Conservation (phyloP, 73 alveolate species). For the Effrenium voratum region DNA sequence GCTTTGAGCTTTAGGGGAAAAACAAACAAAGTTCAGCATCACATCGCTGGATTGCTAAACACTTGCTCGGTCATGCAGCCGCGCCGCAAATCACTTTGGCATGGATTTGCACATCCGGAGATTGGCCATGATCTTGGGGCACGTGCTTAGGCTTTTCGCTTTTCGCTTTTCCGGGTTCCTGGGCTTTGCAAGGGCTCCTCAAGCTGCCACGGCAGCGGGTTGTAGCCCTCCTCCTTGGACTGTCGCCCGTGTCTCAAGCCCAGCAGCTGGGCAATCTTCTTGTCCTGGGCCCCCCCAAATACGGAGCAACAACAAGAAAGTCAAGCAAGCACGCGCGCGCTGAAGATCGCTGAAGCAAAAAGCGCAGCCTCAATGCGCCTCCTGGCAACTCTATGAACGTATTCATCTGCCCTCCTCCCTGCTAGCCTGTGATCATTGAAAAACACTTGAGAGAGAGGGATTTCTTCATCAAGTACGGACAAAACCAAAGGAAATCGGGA, state of each 20-base stretch:
- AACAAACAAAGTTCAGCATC: too few relatives aligned
- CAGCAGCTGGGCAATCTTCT: conserved; percentile 32
- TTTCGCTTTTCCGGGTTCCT: too few relatives aligned
- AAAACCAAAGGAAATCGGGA: too few relatives aligned
- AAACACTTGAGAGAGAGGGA: background rate
- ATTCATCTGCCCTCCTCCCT: background rate
- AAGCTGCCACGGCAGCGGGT: background rate
- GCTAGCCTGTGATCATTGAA: background rate
- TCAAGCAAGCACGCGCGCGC: background rate
- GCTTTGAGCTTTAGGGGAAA: too few relatives aligned
- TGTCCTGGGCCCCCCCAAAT: background rate
- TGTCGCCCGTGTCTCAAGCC: conserved; percentile 37
- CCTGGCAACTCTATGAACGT: too few relatives aligned
- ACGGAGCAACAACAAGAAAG: background rate
- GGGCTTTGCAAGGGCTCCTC: too few relatives aligned
- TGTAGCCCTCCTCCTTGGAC: conserved; percentile 61
- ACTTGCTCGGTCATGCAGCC: too few relatives aligned
- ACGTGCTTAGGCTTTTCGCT: too few relatives aligned
- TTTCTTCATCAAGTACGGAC: background rate
- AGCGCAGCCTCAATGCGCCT: background rate
- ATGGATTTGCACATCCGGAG: too few relatives aligned
- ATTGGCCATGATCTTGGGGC: too few relatives aligned
- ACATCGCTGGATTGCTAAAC: too few relatives aligned
- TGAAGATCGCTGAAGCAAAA: background rate
- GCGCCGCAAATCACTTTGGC: too few relatives aligned